Base-by-base conservation (phyloP, 140 eudicot species). In the Ambrosia hybrid region DNA sequence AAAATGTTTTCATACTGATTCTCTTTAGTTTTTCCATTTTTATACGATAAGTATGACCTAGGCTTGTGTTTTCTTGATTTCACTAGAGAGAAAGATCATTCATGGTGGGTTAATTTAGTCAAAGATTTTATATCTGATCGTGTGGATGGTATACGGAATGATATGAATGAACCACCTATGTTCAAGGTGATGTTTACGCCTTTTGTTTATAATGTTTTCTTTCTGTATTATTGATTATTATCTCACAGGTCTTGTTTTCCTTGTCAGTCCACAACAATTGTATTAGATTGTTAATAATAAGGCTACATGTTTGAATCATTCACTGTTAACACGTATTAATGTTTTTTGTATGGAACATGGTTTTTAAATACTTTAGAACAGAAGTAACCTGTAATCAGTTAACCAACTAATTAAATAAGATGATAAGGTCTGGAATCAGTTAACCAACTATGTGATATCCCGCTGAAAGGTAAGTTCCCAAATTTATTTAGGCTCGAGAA, bases 141-240 rank as follows among this genome's bases (percentile, higher is more conserved):
- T 11, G 97, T 93, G 61, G 98, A 90, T 86, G 98, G 98, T 70
- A 85, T 90, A 82, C 90, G 98, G 98, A 90, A 93, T 74, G 98
- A 93, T 74, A 93, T 93, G 98, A 93, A 93, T 30, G 98, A 93
- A 81, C 98, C 98, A 9, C 88, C 95, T 56, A 82, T 93, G 4
- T 87, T 90, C 67, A 87, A 88, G 94, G 97, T 93, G 39, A 78
- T 38, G 1, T 63, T 70, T 48, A n/a, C 12, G 51, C 34, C 41
- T 48, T 64, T 51, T 13, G 8, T 5, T 6, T 39, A 30, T 38
- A 38, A 51, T n/a, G 5, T 73, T 70, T 52, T 64, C 59, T 78
- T 39, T 60, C 4, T 68, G 74, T 39, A 5, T 57, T 43, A 3
- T 43, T 56, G n/a, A 58, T 11, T 33, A 74, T 16, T 43, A 59